These are phyloP conservation scores for Candida jianshihensis DNA, from an alignment of 805 yeast genomes.

Conservation along the genomic window DNA sequence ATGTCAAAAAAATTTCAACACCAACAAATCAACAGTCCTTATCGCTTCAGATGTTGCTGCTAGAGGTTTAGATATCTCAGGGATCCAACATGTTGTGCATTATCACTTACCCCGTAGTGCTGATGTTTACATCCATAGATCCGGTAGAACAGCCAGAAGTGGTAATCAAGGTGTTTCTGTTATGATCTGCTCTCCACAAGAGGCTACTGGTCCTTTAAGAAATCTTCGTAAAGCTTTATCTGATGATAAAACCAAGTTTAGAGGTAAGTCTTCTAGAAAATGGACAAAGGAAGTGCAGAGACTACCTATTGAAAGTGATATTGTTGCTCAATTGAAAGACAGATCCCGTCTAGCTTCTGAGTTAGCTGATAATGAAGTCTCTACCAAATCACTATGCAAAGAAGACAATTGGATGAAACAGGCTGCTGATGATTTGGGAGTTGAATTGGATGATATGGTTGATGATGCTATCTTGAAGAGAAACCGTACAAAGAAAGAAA, in stretches of 20 bases:
- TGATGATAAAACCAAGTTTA: constrained; percentile 22
- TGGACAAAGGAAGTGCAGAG: constrained; percentile 54
- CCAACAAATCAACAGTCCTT: constrained; percentile 54
- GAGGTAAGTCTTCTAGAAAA: constrained; percentile 30
- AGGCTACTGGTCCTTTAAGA: constrained; percentile 80
- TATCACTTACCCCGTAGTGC: constrained; percentile 94
- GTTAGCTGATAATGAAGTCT: constrained; percentile 66
- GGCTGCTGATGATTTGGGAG: constrained; percentile 90
- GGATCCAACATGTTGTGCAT: constrained; percentile 89
- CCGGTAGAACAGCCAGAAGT: constrained; percentile 98
- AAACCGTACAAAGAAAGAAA: constrained; percentile 49
- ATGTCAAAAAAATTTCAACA: constrained; percentile 29
- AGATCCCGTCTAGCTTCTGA: constrained; percentile 64
- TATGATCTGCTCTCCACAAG: constrained; percentile 88
- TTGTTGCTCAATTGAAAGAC: constrained; percentile 62
- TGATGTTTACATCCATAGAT: constrained; percentile 89
- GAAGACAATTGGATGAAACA: constrained; percentile 78
- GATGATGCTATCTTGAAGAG: constrained; percentile 64
- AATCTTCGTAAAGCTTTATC: constrained; percentile 60
- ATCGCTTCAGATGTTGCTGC: constrained; percentile 98
- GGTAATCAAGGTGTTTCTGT: constrained; percentile 91
- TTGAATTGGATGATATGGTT: constrained; percentile 63
- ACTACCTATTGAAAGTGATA: constrained; percentile 70
- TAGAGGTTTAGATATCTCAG: constrained; percentile 89
- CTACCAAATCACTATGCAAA: constrained; percentile 51